Base-by-base conservation (phyloP, 2,329 filamentous ascomycete genomes). In the Drechslerella dactyloides region DNA sequence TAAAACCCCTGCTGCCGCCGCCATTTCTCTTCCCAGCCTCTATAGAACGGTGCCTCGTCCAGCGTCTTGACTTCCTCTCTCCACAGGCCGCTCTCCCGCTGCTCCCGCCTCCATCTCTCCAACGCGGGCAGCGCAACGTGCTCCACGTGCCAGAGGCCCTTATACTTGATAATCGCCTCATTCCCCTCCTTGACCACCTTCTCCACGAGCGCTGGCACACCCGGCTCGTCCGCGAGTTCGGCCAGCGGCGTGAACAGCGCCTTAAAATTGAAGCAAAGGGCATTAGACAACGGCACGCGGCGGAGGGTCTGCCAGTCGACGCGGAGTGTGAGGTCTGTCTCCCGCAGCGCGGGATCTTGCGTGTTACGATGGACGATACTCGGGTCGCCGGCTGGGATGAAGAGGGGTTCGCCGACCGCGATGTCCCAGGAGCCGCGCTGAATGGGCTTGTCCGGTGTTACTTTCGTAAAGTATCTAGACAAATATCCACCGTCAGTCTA, bases 291-390 rank as follows among this genome's bases (percentile, higher is more conserved):
- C 0, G 91, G 91, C 0, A 96, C 81, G 1, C 91, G 85, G 1
- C 91, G 86, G 2, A 96, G 81, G 0, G 91, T 96, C 79, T 96
- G 92, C 90, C 91, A 96, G 78, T 96, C 91, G 1, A 94, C 90
- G 2, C 91, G 85, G 0, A 96, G 81, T 72, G 89, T 81, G 74
- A 90, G 82, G 35, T 90, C 84, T 0, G 85, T 82, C 1, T 86
- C 77, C 0, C 80, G 80, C 4, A 93, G 81, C 19, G 81, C 79
- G 0, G 83, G 80, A 52, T 85, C 82, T 74, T 93, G 89, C 0
- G 80, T 80, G 17, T 89, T 85, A 35, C 86, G 82, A 0, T 13
- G 44, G 44, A 81, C 79, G 75, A 88, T 87, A 65, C 90, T 86
- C 0, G 86, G 85, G 75, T 90, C 83, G 0, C 86, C 87, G 0